phyloP scores from a whole-genome alignment of 768 basidiomycete species.

The Termitomyces sp. region DNA sequence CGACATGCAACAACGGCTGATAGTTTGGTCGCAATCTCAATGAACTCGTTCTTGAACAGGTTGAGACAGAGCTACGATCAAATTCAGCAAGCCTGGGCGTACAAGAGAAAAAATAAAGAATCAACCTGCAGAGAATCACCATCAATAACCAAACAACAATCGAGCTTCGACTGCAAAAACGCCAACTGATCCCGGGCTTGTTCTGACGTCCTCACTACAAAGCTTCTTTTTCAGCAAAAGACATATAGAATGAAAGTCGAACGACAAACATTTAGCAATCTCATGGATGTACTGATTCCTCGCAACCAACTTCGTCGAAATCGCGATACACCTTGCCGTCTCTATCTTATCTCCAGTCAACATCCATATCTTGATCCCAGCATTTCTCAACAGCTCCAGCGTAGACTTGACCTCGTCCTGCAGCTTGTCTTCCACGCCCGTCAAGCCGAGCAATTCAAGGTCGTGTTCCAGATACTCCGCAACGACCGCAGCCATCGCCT shows the following conservation, averaged over 20 bases:
- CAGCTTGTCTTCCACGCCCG: constrained; percentile 98
- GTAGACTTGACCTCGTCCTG: constrained; percentile 97
- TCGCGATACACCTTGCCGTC: constrained; percentile 96
- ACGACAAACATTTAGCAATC: constrained; percentile 76
- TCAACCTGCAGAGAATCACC: constrained; percentile 90
- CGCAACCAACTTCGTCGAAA: constrained; percentile 93
- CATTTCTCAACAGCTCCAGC: constrained; percentile 87
- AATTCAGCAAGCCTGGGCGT: neutral
- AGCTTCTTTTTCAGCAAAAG: neutral
- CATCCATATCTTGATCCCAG: constrained; percentile 99
- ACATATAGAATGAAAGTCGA: neutral
- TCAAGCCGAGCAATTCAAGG: constrained; percentile 86
- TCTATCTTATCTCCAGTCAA: constrained; percentile 99
- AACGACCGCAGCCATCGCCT: constrained; percentile 74
- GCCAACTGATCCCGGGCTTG: constrained; percentile 85
- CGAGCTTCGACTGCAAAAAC: constrained; percentile 89
- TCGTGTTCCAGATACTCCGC: constrained; percentile 79
- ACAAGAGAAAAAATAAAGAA: neutral
- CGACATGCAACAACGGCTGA: constrained; percentile 97
- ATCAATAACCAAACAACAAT: constrained; percentile 98
- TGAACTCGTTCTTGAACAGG: constrained; percentile 89
- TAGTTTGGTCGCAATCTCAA: constrained; percentile 92
- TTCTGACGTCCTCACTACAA: constrained; percentile 78
- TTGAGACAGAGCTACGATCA: constrained; percentile 75
- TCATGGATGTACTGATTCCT: constrained; percentile 98